Base-by-base conservation (phyloP, 2,329 filamentous ascomycete species). In the Botrytis deweyae region DNA sequence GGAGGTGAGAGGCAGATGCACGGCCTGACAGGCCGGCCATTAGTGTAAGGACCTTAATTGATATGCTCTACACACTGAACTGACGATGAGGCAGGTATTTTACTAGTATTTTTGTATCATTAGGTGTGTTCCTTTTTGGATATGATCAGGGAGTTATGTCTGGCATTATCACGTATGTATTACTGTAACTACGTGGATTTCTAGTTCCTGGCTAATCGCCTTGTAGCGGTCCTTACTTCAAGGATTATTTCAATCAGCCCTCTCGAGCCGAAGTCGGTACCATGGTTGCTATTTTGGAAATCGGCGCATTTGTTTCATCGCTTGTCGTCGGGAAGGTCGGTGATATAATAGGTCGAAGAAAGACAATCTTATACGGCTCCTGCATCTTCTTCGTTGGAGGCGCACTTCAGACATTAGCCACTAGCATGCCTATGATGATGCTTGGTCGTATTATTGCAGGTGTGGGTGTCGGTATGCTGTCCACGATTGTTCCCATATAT, bases 241-340 rank as follows among this genome's bases (percentile, higher is more conserved):
- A 91, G 82, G 90, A 95, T 81, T 97, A 97, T 83, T 98, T 99
- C 84, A 87, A 95, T 80, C 90, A 98, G 79, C 96, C 96, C 33
- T 92, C 93, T 38, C 89, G 89, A 79, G 93, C 94, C 65, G 90
- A 97, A 82, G 91, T 99, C 74, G 96, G 95, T 74, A 98, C 95
- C 42, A 98, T 98, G 92, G 96, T 99, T 74, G 95, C 96, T 77
- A 98, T 99, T 79, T 88, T 99, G 74, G 95, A 98, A 84, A 86
- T 98, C 71, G 96, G 96, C 74, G 96, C 96, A 55, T 92, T 99
- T 76, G 92, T 97, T 79, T 92, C 95, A 33, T 98, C 95, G 1
- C 84, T 99, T 18, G 83, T 91, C 44, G 94, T 98, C 52, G 96
- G 96, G 68, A 91, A 92, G 76, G 89, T 98, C 73, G 96, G 96